phyloP scores from a whole-genome alignment of 495 filamentous ascomycete genomes.

The Penicillium paxilli region DNA sequence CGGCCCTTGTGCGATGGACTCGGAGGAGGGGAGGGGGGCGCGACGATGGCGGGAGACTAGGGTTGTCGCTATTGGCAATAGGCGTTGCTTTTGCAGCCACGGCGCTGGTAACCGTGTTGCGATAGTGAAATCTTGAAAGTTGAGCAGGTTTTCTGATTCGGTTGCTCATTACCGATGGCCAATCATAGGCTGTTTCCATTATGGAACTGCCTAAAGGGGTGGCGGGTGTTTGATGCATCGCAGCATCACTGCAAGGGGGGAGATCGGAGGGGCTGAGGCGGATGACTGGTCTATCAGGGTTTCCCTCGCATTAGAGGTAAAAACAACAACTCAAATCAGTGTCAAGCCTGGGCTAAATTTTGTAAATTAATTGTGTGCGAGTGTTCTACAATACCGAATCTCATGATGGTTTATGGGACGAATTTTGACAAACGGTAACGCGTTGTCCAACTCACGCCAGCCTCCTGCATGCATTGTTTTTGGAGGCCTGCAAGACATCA shows the following conservation, averaged over 20 bases:
- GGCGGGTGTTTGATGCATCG: not conserved
- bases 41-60: not conserved
- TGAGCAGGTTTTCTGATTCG: not conserved
- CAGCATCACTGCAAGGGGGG: not conserved
- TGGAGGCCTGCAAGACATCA: too few species aligned
- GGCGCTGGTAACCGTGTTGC: not conserved
- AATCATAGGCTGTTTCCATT: not conserved
- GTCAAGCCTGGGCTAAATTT: not conserved
- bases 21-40: not conserved
- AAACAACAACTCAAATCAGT: not conserved
- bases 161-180: not conserved
- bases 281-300: not conserved
- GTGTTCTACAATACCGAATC: too few species aligned
- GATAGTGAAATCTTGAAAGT: not conserved
- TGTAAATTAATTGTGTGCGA: too few species aligned
- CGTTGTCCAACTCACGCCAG: too few species aligned
- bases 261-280: not conserved
- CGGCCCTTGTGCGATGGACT: too few species aligned
- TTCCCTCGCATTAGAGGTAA: not conserved
- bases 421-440: not conserved
- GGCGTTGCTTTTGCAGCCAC: not conserved
- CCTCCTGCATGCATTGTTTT: too few species aligned
- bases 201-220: not conserved
- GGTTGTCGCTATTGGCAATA: constrained; percentile 16
- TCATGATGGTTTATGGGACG: not conserved